These are phyloP conservation scores for Monosporozyma solicola DNA, from an alignment of 805 yeast species.

Conservation along the genomic window DNA sequence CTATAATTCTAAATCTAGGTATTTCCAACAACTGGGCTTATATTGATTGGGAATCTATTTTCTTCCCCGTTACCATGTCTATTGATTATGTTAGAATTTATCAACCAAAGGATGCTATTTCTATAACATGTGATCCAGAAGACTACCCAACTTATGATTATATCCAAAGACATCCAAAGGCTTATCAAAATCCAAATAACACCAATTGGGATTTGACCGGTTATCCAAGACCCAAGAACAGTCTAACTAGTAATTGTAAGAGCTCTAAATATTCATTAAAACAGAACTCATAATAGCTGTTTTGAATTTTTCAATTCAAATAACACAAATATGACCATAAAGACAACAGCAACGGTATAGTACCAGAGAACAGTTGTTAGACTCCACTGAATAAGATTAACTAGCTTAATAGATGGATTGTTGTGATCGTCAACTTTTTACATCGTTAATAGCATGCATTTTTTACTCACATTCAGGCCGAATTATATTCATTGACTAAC, in stretches of 20 bases:
- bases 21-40: slow-evolving; percentile 88
- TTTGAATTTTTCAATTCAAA: too few species aligned
- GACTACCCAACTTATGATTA: slow-evolving; percentile 82
- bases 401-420: background rate
- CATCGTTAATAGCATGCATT: background rate
- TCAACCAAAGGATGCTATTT: slow-evolving; percentile 60
- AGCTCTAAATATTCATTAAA: slow-evolving; percentile 19
- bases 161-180: slow-evolving; percentile 57
- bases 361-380: background rate
- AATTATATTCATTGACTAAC: background rate
- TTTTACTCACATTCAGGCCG: background rate
- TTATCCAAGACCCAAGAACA: slow-evolving; percentile 56
- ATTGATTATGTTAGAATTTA: slow-evolving; percentile 84
- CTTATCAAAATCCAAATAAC: slow-evolving; percentile 58
- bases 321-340: background rate
- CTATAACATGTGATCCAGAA: slow-evolving; percentile 75
- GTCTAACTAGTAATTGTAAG: slow-evolving; percentile 44
- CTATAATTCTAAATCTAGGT: slow-evolving; percentile 79
- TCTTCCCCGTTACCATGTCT: slow-evolving; percentile 69
- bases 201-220: slow-evolving; percentile 77
- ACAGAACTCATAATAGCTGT: background rate
- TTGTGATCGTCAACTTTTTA: background rate
- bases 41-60: slow-evolving; percentile 77
- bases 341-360: background rate
- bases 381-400: background rate